These are phyloP conservation scores for Asterionellopsis glacialis DNA, from an alignment of 108 stramenopile genomes.

Conservation along the genomic window DNA sequence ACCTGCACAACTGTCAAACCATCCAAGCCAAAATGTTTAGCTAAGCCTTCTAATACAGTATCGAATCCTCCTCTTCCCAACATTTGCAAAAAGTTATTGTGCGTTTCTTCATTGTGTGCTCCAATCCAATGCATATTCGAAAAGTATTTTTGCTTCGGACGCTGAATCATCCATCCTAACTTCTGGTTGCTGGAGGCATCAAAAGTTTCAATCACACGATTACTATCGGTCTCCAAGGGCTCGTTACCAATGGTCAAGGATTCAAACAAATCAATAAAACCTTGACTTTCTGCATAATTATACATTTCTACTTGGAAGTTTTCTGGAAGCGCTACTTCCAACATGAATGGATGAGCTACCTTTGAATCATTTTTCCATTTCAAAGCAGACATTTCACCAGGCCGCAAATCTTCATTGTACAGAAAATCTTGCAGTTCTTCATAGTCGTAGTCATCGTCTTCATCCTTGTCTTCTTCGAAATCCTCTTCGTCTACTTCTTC, in stretches of 20 bases:
- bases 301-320: too few species aligned
- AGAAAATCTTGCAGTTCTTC: too few species aligned
- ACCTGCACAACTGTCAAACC: constrained; percentile 43
- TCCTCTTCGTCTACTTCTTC: too few species aligned
- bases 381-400: too few species aligned
- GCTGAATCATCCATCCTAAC: constrained; percentile 4
- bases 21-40: constrained; percentile 45
- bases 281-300: constrained; percentile 23
- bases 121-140: constrained; percentile 70
- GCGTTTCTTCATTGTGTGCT: constrained; percentile 41
- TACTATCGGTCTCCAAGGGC: neutral
- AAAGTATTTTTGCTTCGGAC: constrained; percentile 28
- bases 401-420: too few species aligned
- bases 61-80: constrained; percentile 61
- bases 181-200: neutral
- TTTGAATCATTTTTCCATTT: too few species aligned
- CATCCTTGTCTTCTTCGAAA: too few species aligned
- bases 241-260: constrained; percentile 15
- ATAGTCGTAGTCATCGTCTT: too few species aligned
- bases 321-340: too few species aligned
- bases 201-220: constrained; percentile 5
- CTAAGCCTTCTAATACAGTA: constrained; percentile 44
- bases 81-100: constrained; percentile 32
- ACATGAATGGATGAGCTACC: too few species aligned
- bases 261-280: constrained; percentile 32